Evolutionary conservation across 2,329 filamentous ascomycete genomes (phyloP), one percentile per base, ranked within the genome.

Genomic region (Botrytis pseudocinerea): DNA sequence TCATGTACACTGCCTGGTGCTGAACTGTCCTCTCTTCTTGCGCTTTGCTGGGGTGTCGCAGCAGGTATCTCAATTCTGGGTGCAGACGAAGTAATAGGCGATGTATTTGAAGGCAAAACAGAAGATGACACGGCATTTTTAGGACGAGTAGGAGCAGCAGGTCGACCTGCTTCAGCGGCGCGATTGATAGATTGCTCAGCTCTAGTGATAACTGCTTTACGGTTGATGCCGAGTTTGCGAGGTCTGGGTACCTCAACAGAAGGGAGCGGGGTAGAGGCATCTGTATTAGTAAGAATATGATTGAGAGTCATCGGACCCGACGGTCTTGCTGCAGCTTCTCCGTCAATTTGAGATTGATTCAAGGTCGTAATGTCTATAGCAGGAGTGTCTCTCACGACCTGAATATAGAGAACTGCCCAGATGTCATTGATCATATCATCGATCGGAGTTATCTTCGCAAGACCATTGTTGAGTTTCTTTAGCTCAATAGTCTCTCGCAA

Each of bases 381-480:
- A 0, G 88, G 87, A 3, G 94, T 82, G 5, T 85, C 85, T 60
- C 87, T 87, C 2, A 89, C 89, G 66, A 94, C 84, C 44, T 91
- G 88, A 28, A 87, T 86, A 80, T 93, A 96, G 25, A 97, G 85
- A 66, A 90, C 87, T 1, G 93, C 92, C 82, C 97, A 99, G 66
- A 93, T 91, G 82, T 99, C 96, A 35, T 91, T 92, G 76, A 98
- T 92, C n/a, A 98, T 87, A 79, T 99, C 96, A 78, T 99, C 96
- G 62, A 98, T 95, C 16, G 91, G 87, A 0, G 90, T 88, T 0
- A 92, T 88, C 82, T 97, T 98, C 88, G 97, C 96, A 12, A 97
- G 86, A 64, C 91, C 92, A 59, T 91, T 91, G 80, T 99, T 99
- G 62, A 98, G 87, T 80, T 90, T 91, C 79, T 93, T 93, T 48